phyloP scores from a whole-genome alignment of 2,329 filamentous ascomycete genomes.

The Fusarium buxicola region DNA sequence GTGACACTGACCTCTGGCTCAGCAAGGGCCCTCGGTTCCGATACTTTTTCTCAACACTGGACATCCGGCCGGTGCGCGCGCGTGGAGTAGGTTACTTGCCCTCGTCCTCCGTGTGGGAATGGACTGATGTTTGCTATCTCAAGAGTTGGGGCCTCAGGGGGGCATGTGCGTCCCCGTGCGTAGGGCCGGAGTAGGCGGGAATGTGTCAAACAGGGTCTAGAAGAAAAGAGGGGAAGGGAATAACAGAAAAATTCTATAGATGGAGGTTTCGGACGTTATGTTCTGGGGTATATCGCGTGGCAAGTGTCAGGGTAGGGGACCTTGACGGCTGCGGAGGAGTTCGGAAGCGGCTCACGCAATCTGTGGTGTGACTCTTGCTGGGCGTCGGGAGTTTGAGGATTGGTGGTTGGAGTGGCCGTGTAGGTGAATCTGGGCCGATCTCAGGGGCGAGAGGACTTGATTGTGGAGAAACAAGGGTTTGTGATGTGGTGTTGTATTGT shows the following conservation, averaged over 20 bases:
- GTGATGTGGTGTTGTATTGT: not conserved
- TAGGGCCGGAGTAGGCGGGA: conserved; percentile 10
- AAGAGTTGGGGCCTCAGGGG: conserved; percentile 12
- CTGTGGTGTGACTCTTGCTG: conserved; percentile 35
- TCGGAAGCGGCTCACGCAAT: conserved; percentile 30
- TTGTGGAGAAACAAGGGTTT: not conserved
- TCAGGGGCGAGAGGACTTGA: not conserved
- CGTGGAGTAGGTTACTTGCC: not conserved
- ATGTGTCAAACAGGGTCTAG: conserved; percentile 17
- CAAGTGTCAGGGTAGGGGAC: not conserved
- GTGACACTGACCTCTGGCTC: conserved; percentile 16
- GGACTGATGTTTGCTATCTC: conserved; percentile 28
- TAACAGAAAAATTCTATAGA: not conserved
- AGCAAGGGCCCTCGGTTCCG: conserved; percentile 18
- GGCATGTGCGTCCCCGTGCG: conserved; percentile 20
- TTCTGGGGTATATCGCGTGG: conserved; percentile 7
- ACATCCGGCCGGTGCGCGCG: not conserved
- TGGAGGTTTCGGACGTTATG: not conserved
- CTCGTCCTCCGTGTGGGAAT: conserved; percentile 15
- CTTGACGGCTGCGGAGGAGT: conserved; percentile 21
- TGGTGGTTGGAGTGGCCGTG: conserved; percentile 1
- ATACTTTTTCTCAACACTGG: conserved; percentile 17
- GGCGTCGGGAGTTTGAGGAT: conserved; percentile 30
- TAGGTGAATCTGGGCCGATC: not conserved
- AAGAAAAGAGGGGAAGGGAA: conserved; percentile 4